Evolutionary conservation across 768 basidiomycete genomes (phyloP), one percentile per base, ranked within the genome.

Genomic region (Ramaria rubella): DNA sequence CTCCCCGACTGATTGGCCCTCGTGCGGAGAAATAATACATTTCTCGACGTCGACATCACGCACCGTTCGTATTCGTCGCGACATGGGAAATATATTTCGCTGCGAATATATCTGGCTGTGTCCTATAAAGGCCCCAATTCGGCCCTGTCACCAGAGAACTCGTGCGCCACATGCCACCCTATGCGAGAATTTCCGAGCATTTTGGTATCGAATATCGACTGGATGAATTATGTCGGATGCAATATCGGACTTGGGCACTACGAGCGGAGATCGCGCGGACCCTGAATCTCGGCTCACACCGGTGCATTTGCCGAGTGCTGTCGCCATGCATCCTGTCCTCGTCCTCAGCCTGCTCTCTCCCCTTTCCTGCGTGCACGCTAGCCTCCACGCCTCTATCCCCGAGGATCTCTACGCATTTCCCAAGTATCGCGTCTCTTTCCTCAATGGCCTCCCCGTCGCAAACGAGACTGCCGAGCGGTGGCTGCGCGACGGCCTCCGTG

Each of bases 341-440:
- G 60, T 52, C 61, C 58, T 52, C 11, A 56, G 64, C 42, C 40
- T 61, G 24, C 23, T 59, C 42, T 23, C 54, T 30, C 40, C 58
- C 23, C 15, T 52, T 33, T 12, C 52, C 9, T 30, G 29, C 11
- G 40, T 29, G 26, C 4, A n/a, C 26, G 74, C 72, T 0, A 69
- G 65, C 0, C 61, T 82, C n/a, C 67, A 84, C 27, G 83, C 89
- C 65, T 81, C 85, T 8, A 76, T 90, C 45, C 89, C 90, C 27
- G 86, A 91, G 63, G 90, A 93, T 63, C 75, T 82, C 15, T 80
- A 82, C 68, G 85, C 90, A 0, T 90, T 85, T 66, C 91, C 90
- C 61, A 93, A 93, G 67, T 87, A 81, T 67, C 78, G 81, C 40
- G 84, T 93, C 59, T 72, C 82, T 38, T 93, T 89, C 69, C 80